These are phyloP conservation scores for Arabidopsis arenosa DNA, from an alignment of 345 rosid species.

Conservation along the genomic window DNA sequence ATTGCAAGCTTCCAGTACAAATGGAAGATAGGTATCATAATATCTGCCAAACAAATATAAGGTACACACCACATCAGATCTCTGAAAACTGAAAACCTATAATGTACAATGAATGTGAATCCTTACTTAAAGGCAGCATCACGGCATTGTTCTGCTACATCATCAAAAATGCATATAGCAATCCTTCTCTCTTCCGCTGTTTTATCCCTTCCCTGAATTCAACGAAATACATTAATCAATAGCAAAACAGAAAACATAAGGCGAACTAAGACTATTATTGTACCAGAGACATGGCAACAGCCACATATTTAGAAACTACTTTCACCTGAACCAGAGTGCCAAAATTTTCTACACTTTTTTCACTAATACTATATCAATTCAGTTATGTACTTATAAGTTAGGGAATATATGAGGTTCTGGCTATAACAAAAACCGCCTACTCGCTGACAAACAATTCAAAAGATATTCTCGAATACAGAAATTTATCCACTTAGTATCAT, in stretches of 20 bases:
- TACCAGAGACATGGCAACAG: constrained; percentile 11
- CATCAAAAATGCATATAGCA: constrained; percentile 99
- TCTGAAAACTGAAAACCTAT: constrained; percentile 18
- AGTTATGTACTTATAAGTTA: background rate
- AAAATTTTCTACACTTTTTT: background rate
- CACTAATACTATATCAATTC: constrained; percentile 10
- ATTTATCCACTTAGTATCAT: constrained; percentile 19
- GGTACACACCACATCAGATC: constrained; percentile 26
- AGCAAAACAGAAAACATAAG: constrained; percentile 14
- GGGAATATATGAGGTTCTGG: background rate
- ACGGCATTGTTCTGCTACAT: constrained; percentile 97
- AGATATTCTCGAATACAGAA: constrained; percentile 10
- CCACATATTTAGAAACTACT: constrained; percentile 3
- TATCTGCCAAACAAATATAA: constrained; percentile 59
- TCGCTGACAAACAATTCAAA: constrained; percentile 4
- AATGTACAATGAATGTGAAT: constrained; percentile 5
- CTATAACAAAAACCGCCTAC: background rate
- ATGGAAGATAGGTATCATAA: constrained; percentile 95
- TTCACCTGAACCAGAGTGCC: constrained; percentile 12
- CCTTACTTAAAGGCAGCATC: constrained; percentile 92
- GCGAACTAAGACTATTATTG: constrained; percentile 7
- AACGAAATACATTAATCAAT: constrained; percentile 14
- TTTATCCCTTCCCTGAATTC: constrained; percentile 89
- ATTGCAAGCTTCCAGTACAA: constrained; percentile 97
- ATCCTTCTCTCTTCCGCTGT: constrained; percentile 99